Base-by-base conservation (phyloP, 352 stramenopile genomes). In the Peronospora destructor region DNA sequence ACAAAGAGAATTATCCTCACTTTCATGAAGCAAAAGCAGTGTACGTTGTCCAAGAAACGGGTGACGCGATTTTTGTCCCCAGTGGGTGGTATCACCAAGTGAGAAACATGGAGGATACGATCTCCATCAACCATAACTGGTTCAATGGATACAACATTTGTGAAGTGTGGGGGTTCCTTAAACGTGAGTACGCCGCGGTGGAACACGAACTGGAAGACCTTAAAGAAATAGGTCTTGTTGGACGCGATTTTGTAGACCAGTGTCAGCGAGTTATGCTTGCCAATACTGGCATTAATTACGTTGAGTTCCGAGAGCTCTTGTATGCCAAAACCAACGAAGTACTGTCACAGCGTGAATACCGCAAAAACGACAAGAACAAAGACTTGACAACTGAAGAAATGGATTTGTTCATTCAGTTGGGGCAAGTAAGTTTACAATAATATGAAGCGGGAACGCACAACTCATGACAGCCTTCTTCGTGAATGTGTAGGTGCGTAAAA, bases 111-210 rank as follows among this genome's bases (percentile, higher is more conserved):
- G 70, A 89, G 28, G 75, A 94, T 60, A 97, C 91, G 13, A 82
- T 98, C 38, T 97, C 90, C 1, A 95, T 98, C 61, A 98, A 98
- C 76, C 92, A 97, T 64, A 98, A 98, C 67, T 98, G 95, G 95
- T 95, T 98, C 54, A 98, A 95, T 44, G 82, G 75, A 33, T 92
- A 80, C 59, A 91, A 80, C 33, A 40, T 91, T 13, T 36, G 25
- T 10, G 52, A 76, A 17, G 47, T 93, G 13, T 91, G 80, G 83
- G 3, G 14, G 3, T 93, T 89, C 52, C 74, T 93, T n/a, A 70
- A 84, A 42, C 42, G 26, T 2, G 78, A 93, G 34, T 71, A 81
- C 25, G 52, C 49, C 0, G 80, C 77, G 0, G 78, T 91, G 0
- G 68, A 84, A 36, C 48, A 52, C 0, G 83, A 91, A 23, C 51